Evolutionary conservation across 805 yeast species (phyloP), one percentile per base, ranked within the genome.

Genomic region (Nakazawaea ishiwadae): DNA sequence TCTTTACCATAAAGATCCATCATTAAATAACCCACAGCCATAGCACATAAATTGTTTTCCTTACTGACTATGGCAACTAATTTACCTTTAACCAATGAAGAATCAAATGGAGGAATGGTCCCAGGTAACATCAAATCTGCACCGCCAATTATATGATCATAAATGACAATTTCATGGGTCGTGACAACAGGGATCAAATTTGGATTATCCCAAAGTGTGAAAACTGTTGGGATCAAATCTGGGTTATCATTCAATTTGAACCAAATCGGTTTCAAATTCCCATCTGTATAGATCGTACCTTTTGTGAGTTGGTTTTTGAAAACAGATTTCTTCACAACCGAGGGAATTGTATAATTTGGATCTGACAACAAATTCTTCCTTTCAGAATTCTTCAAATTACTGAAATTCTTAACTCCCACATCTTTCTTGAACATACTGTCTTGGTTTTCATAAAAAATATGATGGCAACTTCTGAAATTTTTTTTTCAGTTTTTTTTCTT

Each of bases 41-140:
- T 69, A 0, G 79, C 70, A 9, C 82, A 81, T 2, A 71, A 58
- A 0, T 95, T 95, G 17, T 68, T 55, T 12, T 72, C 69, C 21
- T 69, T 65, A 47, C 77, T 75, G 0, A 81, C 87, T 19, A 91
- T 69, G 1, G 84, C 96, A 15, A 89, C 96, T 3, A 86, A 54
- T 0, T 69, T 53, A 0, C 88, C 95, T 35, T 60, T 62, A 3
- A 48, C 51, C 4, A 74, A 66, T 4, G 70, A 50, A 0, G 48
- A 33, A 36, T 81, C 85, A 51, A 84, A 80, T 2, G 81, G 81
- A 0, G 78, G 75, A 4, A 72, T 54, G 4, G 79, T 71, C 0
- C 95, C 95, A 3, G 89, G 84, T 26, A 83, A 65, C 89, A 84
- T 84, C 47, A 85, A 60, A 51, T 84, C 75, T 0, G 98, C 96